These are phyloP conservation scores for Rutidosis leptorrhynchoides DNA, from an alignment of 129 eudicot species.

Conservation along the genomic window DNA sequence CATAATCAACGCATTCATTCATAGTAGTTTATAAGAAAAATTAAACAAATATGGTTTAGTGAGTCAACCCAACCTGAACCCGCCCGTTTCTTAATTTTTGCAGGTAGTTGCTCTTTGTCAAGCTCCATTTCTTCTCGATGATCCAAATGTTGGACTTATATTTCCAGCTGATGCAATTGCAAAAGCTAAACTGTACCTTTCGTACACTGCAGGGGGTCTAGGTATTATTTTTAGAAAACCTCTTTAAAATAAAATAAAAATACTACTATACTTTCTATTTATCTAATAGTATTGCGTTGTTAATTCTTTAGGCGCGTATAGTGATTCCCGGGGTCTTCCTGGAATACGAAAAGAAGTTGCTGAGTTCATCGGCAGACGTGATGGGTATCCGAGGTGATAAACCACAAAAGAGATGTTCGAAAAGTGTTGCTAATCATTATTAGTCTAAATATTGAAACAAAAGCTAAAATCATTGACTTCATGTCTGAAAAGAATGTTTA, in stretches of 20 bases:
- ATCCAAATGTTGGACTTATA: conserved; percentile 93
- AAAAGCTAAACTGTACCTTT: conserved; percentile 80
- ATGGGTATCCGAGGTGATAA: conserved; percentile 93
- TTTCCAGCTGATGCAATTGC: conserved; percentile 98
- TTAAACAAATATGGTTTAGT: background rate
- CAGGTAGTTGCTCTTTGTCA: conserved; percentile 99
- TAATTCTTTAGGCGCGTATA: conserved; percentile 76
- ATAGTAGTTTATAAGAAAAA: background rate
- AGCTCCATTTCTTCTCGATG: conserved; percentile 98
- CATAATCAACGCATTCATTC: background rate
- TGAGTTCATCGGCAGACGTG: conserved; percentile 90
- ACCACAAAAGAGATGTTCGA: background rate
- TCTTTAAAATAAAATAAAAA: background rate
- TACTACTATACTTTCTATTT: background rate
- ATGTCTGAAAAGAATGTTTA: background rate
- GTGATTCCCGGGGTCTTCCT: conserved; percentile 98
- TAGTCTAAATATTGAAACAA: background rate
- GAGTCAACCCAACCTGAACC: background rate
- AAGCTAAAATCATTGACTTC: background rate
- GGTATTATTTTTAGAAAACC: conserved; percentile 40
- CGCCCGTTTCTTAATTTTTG: conserved; percentile 11
- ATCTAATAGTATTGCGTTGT: conserved; percentile 5
- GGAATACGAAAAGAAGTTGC: conserved; percentile 97
- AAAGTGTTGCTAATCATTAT: conserved; percentile 3
- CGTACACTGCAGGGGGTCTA: conserved; percentile 91